Conservation (phyloP, 768 basidiomycete species). For the Termitomyces bulborhizus region DNA sequence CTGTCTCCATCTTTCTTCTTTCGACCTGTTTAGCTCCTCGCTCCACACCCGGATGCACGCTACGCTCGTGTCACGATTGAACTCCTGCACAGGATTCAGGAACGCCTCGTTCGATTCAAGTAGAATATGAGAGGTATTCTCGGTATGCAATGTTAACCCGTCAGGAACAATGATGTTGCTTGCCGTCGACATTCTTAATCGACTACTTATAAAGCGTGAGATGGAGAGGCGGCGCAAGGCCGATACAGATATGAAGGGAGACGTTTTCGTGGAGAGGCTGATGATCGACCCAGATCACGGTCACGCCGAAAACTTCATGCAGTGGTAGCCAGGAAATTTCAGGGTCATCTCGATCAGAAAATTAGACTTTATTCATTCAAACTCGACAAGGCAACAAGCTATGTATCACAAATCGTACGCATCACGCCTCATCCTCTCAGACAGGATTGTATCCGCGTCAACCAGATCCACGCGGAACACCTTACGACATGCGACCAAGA, state of each 20-base stretch:
- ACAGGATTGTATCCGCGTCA: too few species aligned
- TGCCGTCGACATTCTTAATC: conserved; percentile 18
- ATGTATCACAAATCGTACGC: too few species aligned
- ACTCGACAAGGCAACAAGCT: too few species aligned
- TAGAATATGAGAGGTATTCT: conserved; percentile 78
- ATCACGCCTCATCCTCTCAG: too few species aligned
- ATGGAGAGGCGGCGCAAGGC: conserved; percentile 19
- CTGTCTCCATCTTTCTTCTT: conserved; percentile 54
- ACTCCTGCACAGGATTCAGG: conserved; percentile 96
- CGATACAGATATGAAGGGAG: conserved; percentile 12
- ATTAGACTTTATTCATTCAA: too few species aligned
- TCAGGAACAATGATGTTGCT: conserved; percentile 46
- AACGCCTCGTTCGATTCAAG: conserved; percentile 83
- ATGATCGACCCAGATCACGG: conserved; percentile 2
- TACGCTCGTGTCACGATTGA: conserved; percentile 92
- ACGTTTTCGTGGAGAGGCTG: conserved; percentile 9
- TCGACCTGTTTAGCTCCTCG: conserved; percentile 58
- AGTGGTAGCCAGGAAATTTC: not conserved
- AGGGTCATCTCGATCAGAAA: too few species aligned
- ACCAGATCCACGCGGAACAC: too few species aligned
- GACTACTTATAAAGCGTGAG: not conserved
- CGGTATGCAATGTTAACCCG: conserved; percentile 73
- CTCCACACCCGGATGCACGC: conserved; percentile 90
- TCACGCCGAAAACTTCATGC: conserved; percentile 13
- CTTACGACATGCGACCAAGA: too few species aligned